These are phyloP conservation scores for Monotropa hypopitys DNA, from an alignment of 179 eudicot genomes.

Conservation along the genomic window DNA sequence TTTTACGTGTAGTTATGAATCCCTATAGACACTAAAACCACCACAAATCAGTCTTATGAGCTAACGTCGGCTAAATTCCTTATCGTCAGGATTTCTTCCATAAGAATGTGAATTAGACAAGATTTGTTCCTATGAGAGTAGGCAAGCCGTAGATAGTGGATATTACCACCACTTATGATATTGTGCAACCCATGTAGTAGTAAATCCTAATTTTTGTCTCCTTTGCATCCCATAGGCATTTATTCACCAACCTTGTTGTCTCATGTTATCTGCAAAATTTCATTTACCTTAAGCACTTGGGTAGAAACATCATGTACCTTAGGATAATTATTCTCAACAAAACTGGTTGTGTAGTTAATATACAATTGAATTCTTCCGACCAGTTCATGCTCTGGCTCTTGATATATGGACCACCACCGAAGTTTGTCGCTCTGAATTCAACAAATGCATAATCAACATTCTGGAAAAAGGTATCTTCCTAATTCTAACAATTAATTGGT, in stretches of 20 bases:
- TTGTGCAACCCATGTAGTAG: neutral
- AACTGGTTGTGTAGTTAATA: slow-evolving; percentile 56
- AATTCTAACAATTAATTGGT: slow-evolving; percentile 2
- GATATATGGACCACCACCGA: slow-evolving; percentile 70
- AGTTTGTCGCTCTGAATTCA: no score
- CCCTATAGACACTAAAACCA: neutral
- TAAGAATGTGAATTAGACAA: neutral
- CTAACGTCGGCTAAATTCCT: neutral
- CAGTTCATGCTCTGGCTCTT: slow-evolving; percentile 81
- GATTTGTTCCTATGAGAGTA: neutral
- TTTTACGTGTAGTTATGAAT: neutral
- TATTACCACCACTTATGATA: neutral
- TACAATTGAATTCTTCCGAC: slow-evolving; percentile 71
- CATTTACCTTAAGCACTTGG: neutral
- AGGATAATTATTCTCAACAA: slow-evolving; percentile 45
- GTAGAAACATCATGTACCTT: slow-evolving; percentile 35
- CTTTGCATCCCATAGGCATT: neutral
- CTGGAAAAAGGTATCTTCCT: no score
- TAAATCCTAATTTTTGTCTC: neutral
- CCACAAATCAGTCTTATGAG: neutral
- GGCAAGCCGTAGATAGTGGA: neutral
- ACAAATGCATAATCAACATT: no score
- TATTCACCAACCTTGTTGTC: neutral
- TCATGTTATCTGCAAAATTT: neutral
- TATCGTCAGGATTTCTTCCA: neutral